Evolutionary conservation across 495 filamentous ascomycete species (phyloP).

Genomic region (Articulospora tetracladia): DNA sequence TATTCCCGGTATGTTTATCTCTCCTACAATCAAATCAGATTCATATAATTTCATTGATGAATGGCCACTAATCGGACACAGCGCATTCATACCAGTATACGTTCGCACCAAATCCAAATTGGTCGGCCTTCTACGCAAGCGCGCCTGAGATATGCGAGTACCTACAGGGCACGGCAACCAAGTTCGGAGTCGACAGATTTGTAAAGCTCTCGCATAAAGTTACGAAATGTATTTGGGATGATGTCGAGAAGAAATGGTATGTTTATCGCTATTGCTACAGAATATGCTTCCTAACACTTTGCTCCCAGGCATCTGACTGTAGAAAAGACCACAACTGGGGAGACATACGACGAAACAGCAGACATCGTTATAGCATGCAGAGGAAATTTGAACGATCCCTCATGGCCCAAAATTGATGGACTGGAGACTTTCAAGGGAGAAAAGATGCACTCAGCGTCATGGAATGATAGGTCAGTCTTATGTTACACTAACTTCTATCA

Average conservation of each 20-base stretch:
- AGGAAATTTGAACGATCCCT: constrained; percentile 38
- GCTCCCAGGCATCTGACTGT: constrained; percentile 33
- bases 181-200: constrained; percentile 57
- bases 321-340: constrained; percentile 12
- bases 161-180: constrained; percentile 54
- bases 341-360: constrained; percentile 19
- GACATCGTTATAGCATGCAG: constrained; percentile 29
- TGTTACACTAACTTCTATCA: not conserved
- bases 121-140: constrained; percentile 61
- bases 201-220: constrained; percentile 43
- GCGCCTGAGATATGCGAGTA: constrained; percentile 64
- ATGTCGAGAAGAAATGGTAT: constrained; percentile 45
- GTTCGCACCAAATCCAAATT: constrained; percentile 62
- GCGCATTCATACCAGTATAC: constrained; percentile 67
- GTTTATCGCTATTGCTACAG: constrained; percentile 41
- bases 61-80: constrained; percentile 41
- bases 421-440: constrained; percentile 33
- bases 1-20: constrained; percentile 52
- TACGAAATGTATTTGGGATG: constrained; percentile 45
- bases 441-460: constrained; percentile 48
- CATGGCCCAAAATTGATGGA: constrained; percentile 45
- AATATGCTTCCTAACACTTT: constrained; percentile 36
- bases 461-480: constrained; percentile 34
- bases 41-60: no score
- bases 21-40: no score